phyloP scores from a whole-genome alignment of 2,329 filamentous ascomycete species.

The Emericellopsis atlantica region DNA sequence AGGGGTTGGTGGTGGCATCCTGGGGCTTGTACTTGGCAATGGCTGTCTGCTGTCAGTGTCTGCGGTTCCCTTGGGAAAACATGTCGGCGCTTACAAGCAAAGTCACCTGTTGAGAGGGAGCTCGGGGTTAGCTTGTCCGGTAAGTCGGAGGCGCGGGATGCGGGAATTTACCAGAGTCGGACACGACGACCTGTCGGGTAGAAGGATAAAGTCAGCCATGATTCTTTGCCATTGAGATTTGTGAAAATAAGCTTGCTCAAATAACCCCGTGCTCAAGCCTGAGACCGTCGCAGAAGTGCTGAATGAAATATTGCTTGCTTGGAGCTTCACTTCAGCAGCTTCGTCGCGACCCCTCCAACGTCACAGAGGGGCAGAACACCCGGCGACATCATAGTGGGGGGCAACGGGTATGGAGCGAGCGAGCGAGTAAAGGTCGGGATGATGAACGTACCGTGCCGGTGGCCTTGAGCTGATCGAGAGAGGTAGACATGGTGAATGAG shows the following conservation, averaged over 20 bases:
- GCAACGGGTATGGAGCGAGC: background rate
- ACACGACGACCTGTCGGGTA: constrained; percentile 69
- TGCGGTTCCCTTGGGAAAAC: background rate
- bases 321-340: background rate
- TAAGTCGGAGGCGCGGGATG: constrained; percentile 6
- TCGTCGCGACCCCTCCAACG: background rate
- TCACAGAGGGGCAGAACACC: constrained; percentile 2
- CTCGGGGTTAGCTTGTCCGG: constrained; percentile 16
- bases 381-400: no score
- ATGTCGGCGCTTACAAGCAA: constrained; percentile 51
- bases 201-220: constrained; percentile 2
- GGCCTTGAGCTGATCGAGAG: constrained; percentile 95
- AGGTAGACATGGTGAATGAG: constrained; percentile 55
- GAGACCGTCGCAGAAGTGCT: no score
- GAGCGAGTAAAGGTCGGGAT: background rate
- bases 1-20: constrained; percentile 99
- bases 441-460: constrained; percentile 72
- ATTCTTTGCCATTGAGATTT: background rate
- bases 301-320: no score
- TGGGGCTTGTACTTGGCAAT: constrained; percentile 99
- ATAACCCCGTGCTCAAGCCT: no score
- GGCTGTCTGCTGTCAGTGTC: constrained; percentile 35
- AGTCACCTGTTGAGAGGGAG: constrained; percentile 45
- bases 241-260: no score
- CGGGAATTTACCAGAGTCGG: constrained; percentile 72